phyloP scores from a whole-genome alignment of 2,329 filamentous ascomycete species.

The Coniochaeta sp. region DNA sequence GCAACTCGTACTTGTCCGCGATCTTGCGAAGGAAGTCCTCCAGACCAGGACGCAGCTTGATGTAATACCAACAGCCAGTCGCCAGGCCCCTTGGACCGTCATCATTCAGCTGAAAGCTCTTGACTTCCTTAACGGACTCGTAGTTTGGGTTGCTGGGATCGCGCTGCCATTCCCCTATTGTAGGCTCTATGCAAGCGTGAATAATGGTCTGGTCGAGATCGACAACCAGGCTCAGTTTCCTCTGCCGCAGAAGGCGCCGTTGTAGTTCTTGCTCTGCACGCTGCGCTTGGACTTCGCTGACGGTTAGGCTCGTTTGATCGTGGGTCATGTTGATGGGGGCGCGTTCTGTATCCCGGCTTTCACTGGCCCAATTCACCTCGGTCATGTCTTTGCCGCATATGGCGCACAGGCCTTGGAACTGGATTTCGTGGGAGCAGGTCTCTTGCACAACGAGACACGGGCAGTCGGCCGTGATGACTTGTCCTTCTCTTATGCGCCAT shows the following conservation, averaged over 20 bases:
- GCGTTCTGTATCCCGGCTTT: slow-evolving; percentile 70
- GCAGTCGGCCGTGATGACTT: slow-evolving; percentile 52
- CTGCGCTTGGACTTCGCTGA: slow-evolving; percentile 74
- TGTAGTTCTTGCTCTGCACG: slow-evolving; percentile 82
- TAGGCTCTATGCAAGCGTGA: slow-evolving; percentile 94
- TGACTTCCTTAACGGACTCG: slow-evolving; percentile 80
- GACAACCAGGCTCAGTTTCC: slow-evolving; percentile 88
- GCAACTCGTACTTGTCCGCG: slow-evolving; percentile 79
- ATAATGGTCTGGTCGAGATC: slow-evolving; percentile 98
- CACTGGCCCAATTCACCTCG: slow-evolving; percentile 75
- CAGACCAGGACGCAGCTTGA: slow-evolving; percentile 89
- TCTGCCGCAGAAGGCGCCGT: slow-evolving; percentile 67
- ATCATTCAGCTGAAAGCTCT: slow-evolving; percentile 80
- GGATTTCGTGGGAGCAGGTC: slow-evolving; percentile 81
- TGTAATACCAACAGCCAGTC: slow-evolving; percentile 89
- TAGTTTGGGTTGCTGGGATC: slow-evolving; percentile 87
- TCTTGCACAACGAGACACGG: slow-evolving; percentile 74
- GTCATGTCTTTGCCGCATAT: slow-evolving; percentile 97
- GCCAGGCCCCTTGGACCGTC: slow-evolving; percentile 65
- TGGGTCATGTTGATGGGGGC: slow-evolving; percentile 94
- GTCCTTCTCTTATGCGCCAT: slow-evolving; percentile 68
- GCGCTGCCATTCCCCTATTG: slow-evolving; percentile 89
- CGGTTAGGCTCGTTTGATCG: slow-evolving; percentile 78
- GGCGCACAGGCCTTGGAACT: slow-evolving; percentile 85
- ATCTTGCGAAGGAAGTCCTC: slow-evolving; percentile 72